Percentiles rank a stretch among this genome's conserved stretches.
phyloP scores from a whole-genome alignment of 2,329 filamentous ascomycete genomes.

The Colletotrichum eremochloae region DNA sequence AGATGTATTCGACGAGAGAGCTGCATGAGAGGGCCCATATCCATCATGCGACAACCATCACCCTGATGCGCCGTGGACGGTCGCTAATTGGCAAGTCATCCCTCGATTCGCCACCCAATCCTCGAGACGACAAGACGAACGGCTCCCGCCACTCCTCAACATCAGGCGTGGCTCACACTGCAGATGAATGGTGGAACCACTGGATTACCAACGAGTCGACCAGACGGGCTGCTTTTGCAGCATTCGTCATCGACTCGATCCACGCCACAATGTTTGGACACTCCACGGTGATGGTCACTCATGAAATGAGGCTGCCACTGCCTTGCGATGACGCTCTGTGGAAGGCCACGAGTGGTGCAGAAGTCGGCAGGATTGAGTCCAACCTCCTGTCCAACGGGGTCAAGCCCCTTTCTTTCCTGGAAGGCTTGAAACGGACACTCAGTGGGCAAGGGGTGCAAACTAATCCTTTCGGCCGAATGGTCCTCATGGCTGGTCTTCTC shows the following conservation, averaged over 20 bases:
- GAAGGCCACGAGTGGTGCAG: constrained; percentile 88
- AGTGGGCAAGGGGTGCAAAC: constrained; percentile 89
- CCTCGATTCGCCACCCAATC: constrained; percentile 84
- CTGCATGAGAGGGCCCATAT: constrained; percentile 96
- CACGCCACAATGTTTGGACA: constrained; percentile 99
- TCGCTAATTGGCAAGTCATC: constrained; percentile 89
- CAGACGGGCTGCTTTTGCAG: constrained; percentile 88
- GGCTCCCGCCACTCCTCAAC: constrained; percentile 73
- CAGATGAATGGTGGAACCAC: constrained; percentile 93
- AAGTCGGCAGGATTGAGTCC: constrained; percentile 87
- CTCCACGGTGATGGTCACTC: constrained; percentile 95
- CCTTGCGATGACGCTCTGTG: constrained; percentile 95
- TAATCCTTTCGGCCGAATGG: constrained; percentile 92
- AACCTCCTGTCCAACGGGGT: constrained; percentile 84
- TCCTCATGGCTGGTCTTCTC: constrained; percentile 92
- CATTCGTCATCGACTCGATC: constrained; percentile 94
- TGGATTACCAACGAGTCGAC: constrained; percentile 98
- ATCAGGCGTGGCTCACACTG: constrained; percentile 74
- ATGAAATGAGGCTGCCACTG: constrained; percentile 91
- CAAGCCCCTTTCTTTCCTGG: constrained; percentile 88
- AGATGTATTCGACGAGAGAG: constrained; percentile 94
- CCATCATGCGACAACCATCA: constrained; percentile 95
- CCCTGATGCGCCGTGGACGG: constrained; percentile 92
- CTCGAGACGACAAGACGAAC: constrained; percentile 70
- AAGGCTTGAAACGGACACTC: constrained; percentile 89